These are phyloP conservation scores for Ceratocystis papillata DNA, from an alignment of 2,329 filamentous ascomycete species.

Conservation along the genomic window DNA sequence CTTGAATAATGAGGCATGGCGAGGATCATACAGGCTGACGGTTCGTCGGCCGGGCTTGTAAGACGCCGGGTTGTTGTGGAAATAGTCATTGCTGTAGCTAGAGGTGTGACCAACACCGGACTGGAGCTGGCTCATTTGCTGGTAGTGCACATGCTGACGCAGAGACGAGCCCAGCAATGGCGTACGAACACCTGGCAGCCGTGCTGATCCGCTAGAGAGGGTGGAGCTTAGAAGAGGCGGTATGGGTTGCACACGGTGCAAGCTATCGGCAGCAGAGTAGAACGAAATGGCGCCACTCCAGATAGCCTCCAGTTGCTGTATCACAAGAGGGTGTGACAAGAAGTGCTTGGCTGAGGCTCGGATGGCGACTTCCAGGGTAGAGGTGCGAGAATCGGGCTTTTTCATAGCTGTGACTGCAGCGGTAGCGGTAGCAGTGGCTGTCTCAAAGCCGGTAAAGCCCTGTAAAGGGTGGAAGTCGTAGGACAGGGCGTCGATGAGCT, in stretches of 20 bases:
- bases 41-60: constrained; percentile 47
- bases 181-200: constrained; percentile 21
- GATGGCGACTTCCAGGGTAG: constrained; percentile 86
- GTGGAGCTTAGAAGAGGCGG: constrained; percentile 25
- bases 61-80: constrained; percentile 19
- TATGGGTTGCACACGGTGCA: constrained; percentile 52
- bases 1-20: constrained; percentile 83
- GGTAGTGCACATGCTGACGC: constrained; percentile 21
- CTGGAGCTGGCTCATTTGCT: constrained; percentile 7
- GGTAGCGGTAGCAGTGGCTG: constrained; percentile 32
- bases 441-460: constrained; percentile 49
- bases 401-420: constrained; percentile 32
- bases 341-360: constrained; percentile 87
- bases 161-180: constrained; percentile 16
- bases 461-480: constrained; percentile 93
- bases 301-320: constrained; percentile 91
- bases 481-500: constrained; percentile 85
- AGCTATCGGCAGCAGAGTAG: constrained; percentile 72
- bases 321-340: constrained; percentile 78
- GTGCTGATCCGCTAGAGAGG: background rate
- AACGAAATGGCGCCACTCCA: constrained; percentile 96
- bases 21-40: constrained; percentile 79
- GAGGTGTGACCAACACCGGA: background rate
- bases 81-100: constrained; percentile 25
- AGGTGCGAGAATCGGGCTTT: constrained; percentile 55